Base-by-base conservation (phyloP, 257 asterid species). In the Thymus mandschuricus region DNA sequence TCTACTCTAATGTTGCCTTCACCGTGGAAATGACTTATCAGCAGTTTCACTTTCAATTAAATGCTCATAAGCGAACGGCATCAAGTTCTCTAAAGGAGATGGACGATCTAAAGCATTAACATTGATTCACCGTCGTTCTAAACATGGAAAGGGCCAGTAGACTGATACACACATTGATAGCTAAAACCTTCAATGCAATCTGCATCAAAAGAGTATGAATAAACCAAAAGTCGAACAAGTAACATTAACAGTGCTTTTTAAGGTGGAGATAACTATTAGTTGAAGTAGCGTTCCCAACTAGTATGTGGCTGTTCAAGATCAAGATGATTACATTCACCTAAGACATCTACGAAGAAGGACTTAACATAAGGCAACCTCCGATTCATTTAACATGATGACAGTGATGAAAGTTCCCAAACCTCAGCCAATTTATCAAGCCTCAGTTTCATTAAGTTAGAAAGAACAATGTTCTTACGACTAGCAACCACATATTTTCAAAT, bases 1-100 rank as follows among this genome's bases (percentile, higher is more conserved):
- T 71, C 64, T 30, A 71, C 44, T 60, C 35, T 55, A 29, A 44
- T 21, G 54, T 41, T 15, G 60, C 49, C 60, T 48, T 9, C 49
- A 58, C 30, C 5, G 5, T 10, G 46, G 29, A 21, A 3, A 12
- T 21, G 8, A 28, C 11, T 31, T 10, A 6, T 28, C 15, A 5
- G 30, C 49, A 68, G 70, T 68, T 61, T 31, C 60, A 45, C 30
- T 1, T 27, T 52, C 30, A 45, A 35, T 5, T 27, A 13, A 1
- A 62, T 62, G 59, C 31, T 29, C 3, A 33, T 6, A n/a, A 41
- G 58, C 66, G 12, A 10, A 11, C 21, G 34, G n/a, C 13, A n/a
- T 41, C 8, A 40, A 74, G 48, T 60, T 15, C 21, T 30, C 58
- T 27, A 8, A 30, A 41, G 31, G 27, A 10, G 21, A 49, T 49